Conservation (phyloP, 208 protist species). For the Trypanosoma conorhini region DNA sequence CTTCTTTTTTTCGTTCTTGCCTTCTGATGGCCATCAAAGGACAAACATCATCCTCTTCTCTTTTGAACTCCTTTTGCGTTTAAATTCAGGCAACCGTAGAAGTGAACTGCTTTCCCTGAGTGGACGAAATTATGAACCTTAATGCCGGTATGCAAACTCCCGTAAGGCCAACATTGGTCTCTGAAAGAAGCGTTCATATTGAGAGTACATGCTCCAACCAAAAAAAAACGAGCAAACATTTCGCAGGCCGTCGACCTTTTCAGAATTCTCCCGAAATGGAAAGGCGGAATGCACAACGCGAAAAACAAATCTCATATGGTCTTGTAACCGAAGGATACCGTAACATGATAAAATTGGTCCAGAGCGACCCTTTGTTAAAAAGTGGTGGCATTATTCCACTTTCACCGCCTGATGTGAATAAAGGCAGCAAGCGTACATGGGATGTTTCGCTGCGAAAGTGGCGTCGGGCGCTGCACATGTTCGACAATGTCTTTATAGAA, state of each 20-base stretch:
- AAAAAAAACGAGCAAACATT: constrained; percentile 10
- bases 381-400: constrained; percentile 76
- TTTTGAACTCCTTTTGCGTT: not conserved
- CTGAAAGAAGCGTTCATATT: constrained; percentile 9
- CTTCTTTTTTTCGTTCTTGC: not conserved
- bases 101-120: not conserved
- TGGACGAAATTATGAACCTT: not conserved
- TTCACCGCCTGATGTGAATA: constrained; percentile 48
- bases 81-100: not conserved
- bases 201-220: constrained; percentile 5
- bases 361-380: constrained; percentile 72
- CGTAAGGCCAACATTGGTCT: constrained; percentile 21
- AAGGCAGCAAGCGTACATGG: constrained; percentile 81
- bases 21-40: not conserved
- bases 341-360: constrained; percentile 82
- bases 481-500: constrained; percentile 87
- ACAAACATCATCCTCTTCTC: not conserved
- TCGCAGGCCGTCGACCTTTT: constrained; percentile 7
- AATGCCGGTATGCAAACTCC: constrained; percentile 25
- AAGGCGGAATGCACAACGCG: constrained; percentile 66
- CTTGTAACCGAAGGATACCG: constrained; percentile 75
- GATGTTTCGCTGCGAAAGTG: constrained; percentile 86
- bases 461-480: constrained; percentile 88
- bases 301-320: constrained; percentile 82
- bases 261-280: constrained; percentile 66